Evolutionary conservation across 2,329 filamentous ascomycete genomes (phyloP).

Genomic region (Fusarium stilboides): DNA sequence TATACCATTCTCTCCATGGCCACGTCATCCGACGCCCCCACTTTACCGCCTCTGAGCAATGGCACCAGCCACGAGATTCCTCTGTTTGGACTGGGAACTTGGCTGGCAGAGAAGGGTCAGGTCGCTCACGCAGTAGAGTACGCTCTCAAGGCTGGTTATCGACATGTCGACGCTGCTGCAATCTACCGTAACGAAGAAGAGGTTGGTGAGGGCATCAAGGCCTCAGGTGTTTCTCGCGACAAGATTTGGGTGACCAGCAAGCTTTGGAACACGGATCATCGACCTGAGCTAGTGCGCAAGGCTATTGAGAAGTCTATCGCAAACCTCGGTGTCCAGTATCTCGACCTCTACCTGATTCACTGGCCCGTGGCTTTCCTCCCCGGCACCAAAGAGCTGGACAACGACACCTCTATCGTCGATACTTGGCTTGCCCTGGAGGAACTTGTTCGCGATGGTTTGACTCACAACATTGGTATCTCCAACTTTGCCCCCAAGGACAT

Average conservation of each 20-base stretch:
- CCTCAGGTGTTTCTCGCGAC: conserved; percentile 46
- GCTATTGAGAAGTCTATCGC: conserved; percentile 51
- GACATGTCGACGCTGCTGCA: conserved; percentile 69
- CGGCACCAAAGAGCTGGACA: conserved; percentile 39
- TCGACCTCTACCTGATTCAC: conserved; percentile 54
- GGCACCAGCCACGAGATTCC: conserved; percentile 46
- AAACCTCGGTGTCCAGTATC: conserved; percentile 52
- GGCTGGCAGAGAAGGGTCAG: conserved; percentile 51
- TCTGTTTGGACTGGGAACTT: conserved; percentile 53
- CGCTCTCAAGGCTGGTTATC: conserved; percentile 67
- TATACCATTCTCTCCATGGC: conserved; percentile 28
- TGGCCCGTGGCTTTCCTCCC: conserved; percentile 49
- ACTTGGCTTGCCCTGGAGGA: conserved; percentile 54
- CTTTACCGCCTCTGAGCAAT: neutral
- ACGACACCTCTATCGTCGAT: conserved; percentile 44
- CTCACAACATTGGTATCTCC: conserved; percentile 64
- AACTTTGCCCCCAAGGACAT: conserved; percentile 70
- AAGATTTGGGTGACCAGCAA: conserved; percentile 53
- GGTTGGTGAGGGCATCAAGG: conserved; percentile 63
- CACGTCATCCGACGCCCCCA: conserved; percentile 17
- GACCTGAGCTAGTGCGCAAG: conserved; percentile 48
- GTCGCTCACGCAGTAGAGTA: conserved; percentile 65
- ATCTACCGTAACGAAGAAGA: conserved; percentile 74
- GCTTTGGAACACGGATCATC: conserved; percentile 55
- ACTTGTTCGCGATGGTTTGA: conserved; percentile 40